Evolutionary conservation across 352 stramenopile genomes (phyloP).

Genomic region (Phytophthora macrochlamydospora): DNA sequence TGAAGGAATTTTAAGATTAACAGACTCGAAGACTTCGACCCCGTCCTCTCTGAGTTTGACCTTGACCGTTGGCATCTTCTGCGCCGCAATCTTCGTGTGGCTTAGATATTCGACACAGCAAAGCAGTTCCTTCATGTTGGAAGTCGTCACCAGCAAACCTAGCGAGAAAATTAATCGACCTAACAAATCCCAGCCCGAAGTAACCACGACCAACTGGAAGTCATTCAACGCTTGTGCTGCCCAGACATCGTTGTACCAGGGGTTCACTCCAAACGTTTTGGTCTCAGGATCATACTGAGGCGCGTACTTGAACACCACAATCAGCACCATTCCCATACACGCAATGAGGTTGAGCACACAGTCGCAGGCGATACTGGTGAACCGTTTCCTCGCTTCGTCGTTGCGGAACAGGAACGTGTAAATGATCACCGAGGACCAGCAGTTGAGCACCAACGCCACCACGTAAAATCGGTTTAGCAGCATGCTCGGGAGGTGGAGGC

Average conservation of each 20-base stretch:
- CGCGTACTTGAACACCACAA: slow-evolving; percentile 15
- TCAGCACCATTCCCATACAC: slow-evolving; percentile 17
- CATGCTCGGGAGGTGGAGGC: slow-evolving; percentile 9
- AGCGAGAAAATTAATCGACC: slow-evolving; percentile 20
- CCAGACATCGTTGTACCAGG: slow-evolving; percentile 19
- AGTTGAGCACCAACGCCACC: slow-evolving; percentile 16
- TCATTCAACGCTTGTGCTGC: slow-evolving; percentile 12
- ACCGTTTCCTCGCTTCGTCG: slow-evolving; percentile 9
- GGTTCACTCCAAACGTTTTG: slow-evolving; percentile 11
- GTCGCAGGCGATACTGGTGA: slow-evolving; percentile 17
- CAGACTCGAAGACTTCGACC: slow-evolving; percentile 7
- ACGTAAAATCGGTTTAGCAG: slow-evolving; percentile 29
- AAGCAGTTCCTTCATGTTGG: slow-evolving; percentile 12
- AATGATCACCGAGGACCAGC: slow-evolving; percentile 15
- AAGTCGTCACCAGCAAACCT: slow-evolving; percentile 15
- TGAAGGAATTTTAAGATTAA: neutral
- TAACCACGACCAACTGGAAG: slow-evolving; percentile 24
- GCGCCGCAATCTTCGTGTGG: too few species aligned
- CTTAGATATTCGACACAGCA: too few species aligned
- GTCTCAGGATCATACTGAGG: slow-evolving; percentile 8
- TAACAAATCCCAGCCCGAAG: slow-evolving; percentile 21
- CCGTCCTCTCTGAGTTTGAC: neutral
- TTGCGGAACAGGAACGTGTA: neutral
- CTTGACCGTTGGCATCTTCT: neutral
- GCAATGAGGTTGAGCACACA: slow-evolving; percentile 10